Evolutionary conservation across 1,284 basidiomycete genomes (phyloP), one percentile per base, ranked within the genome.

Genomic region (Malassezia equina): DNA sequence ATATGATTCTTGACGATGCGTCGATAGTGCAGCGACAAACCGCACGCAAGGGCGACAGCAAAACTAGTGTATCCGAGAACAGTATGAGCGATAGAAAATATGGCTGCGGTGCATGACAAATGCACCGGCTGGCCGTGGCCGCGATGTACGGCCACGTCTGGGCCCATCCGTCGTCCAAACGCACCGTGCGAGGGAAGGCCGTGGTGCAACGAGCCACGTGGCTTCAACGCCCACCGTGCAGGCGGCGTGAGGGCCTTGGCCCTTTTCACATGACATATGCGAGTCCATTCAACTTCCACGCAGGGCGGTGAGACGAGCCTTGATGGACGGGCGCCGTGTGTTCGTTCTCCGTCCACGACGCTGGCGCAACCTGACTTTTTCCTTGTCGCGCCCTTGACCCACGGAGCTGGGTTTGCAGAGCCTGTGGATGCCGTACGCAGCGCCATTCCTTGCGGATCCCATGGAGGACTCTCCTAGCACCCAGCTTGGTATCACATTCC

Each of bases 1-100:
- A 93, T 81, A 13, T 81, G 82, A 71, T 94, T 94, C 78, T 88
- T 89, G 50, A 91, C 88, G 31, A 95, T 84, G 71, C 86, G 86
- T 66, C 83, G 81, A 78, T 86, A 94, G 69, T 93, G 86, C 11
- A 88, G 79, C 2, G 79, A 72, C 60, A 81, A 82, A 0, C 84
- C 88, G 17, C 89, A 65, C 12, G 79, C 55, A 29, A 95, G 80
- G 1, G 90, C 87, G 7, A 78, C 74, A 8, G 77, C 52, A 73
- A 94, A 94, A 0, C 90, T 88, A 15, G 79, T 65, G 54, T 81
- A 79, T 1, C 85, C 84, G 56, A 88, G 78, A 47, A 79, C 73
- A 0, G 88, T 89, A 68, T 94, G 89, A 7, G 75, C 63, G 19
- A 68, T 63, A 11, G 77, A 67, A 32, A 79, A 58, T 42, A 66